phyloP scores from a whole-genome alignment of 1,284 basidiomycete genomes.

The Neolentinus lepideus region DNA sequence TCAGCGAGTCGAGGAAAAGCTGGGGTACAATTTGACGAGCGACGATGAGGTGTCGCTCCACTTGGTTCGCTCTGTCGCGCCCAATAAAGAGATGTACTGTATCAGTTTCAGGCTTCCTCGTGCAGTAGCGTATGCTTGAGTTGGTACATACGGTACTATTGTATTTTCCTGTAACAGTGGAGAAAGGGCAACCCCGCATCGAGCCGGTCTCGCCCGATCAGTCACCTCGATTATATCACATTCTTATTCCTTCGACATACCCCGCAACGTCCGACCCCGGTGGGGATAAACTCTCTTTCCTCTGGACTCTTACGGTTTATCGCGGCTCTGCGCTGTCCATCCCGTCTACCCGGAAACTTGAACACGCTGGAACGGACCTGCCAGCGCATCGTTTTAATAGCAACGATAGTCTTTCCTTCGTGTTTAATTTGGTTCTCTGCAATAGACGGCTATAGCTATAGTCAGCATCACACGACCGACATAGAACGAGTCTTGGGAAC shows the following conservation, averaged over 20 bases:
- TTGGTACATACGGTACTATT: not conserved
- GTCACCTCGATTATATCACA: not conserved
- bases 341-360: not conserved
- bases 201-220: not conserved
- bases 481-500: conserved; percentile 16
- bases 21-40: conserved; percentile 51
- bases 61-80: conserved; percentile 89
- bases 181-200: too few species aligned
- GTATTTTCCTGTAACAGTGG: not conserved
- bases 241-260: not conserved
- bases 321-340: not conserved
- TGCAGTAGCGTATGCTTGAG: conserved; percentile 35
- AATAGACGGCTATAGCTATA: not conserved
- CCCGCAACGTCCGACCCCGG: not conserved
- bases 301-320: not conserved
- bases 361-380: not conserved
- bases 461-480: not conserved
- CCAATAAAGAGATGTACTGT: conserved; percentile 99
- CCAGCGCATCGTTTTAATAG: not conserved
- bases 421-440: too few species aligned
- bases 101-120: conserved; percentile 83
- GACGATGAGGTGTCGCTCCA: conserved; percentile 55
- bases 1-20: conserved; percentile 68
- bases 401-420: not conserved
- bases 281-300: not conserved